Conservation (phyloP, 257 asterid species). For the Penstemon eatonii region DNA sequence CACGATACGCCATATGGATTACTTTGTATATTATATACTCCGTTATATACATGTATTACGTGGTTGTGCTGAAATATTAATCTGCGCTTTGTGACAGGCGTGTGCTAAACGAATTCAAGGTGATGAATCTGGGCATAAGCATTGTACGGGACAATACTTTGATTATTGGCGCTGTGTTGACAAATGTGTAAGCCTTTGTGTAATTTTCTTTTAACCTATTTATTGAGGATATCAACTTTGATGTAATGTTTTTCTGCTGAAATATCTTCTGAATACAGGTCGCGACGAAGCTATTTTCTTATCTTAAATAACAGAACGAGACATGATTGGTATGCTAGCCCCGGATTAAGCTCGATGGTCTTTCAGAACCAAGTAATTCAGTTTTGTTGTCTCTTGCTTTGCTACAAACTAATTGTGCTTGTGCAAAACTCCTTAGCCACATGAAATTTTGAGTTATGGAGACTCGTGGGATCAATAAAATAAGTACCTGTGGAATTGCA, state of each 20-base stretch:
- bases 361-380: constrained; percentile 20
- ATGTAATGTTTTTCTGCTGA: constrained; percentile 9
- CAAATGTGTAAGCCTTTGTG: constrained; percentile 51
- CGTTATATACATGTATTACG: no score
- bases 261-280: constrained; percentile 35
- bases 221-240: neutral
- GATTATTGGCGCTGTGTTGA: constrained; percentile 86
- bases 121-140: constrained; percentile 78
- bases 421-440: constrained; percentile 10
- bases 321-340: constrained; percentile 19
- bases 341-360: constrained; percentile 23
- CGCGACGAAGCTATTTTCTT: constrained; percentile 46
- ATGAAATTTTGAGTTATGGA: constrained; percentile 28
- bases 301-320: constrained; percentile 40
- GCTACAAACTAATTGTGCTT: constrained; percentile 19
- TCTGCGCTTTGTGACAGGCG: constrained; percentile 41
- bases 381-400: constrained; percentile 17
- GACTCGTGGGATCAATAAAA: constrained; percentile 30
- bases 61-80: constrained; percentile 9
- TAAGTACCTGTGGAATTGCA: constrained; percentile 17
- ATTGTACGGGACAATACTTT: constrained; percentile 88
- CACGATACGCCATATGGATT: neutral
- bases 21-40: no score
- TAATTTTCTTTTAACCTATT: neutral
- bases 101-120: constrained; percentile 64